Percentiles rank a stretch among this genome's conserved stretches.
These are phyloP conservation scores for Boletellus deceptivus DNA, from an alignment of 1,284 basidiomycete species.

Conservation along the genomic window DNA sequence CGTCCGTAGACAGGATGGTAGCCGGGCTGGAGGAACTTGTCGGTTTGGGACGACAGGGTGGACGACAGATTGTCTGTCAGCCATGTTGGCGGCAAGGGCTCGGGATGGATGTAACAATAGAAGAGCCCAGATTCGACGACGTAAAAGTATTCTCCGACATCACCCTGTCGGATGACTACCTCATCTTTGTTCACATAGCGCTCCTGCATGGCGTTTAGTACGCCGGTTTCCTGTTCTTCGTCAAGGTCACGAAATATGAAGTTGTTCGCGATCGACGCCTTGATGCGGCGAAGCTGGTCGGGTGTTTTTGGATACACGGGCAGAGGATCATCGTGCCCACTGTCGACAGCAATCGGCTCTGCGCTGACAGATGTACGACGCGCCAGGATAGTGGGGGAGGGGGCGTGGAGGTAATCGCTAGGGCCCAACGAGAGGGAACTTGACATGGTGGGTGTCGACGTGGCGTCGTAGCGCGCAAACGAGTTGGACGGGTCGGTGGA, in stretches of 20 bases:
- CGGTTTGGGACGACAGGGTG: constrained; percentile 35
- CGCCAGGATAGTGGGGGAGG: constrained; percentile 78
- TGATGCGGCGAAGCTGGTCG: constrained; percentile 87
- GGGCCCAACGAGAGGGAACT: constrained; percentile 43
- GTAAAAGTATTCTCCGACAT: constrained; percentile 97
- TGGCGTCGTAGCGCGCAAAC: constrained; percentile 49
- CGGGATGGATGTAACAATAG: constrained; percentile 81
- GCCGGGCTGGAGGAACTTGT: constrained; percentile 61
- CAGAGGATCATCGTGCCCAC: constrained; percentile 58
- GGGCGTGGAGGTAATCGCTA: constrained; percentile 63
- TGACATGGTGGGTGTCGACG: constrained; percentile 46
- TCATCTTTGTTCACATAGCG: constrained; percentile 69
- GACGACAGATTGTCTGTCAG: constrained; percentile 39
- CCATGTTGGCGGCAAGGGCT: constrained; percentile 60
- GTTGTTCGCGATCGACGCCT: constrained; percentile 82
- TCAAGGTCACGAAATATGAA: constrained; percentile 97
- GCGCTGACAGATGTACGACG: constrained; percentile 94
- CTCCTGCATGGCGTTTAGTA: constrained; percentile 96
- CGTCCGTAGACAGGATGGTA: constrained; percentile 74
- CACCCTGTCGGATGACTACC: constrained; percentile 94
- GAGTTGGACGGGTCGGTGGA: constrained; percentile 42
- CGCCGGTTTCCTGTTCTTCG: constrained; percentile 92
- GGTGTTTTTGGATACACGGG: constrained; percentile 82
- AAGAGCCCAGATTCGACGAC: constrained; percentile 90
- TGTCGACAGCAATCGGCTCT: constrained; percentile 90